Base-by-base conservation (phyloP, 805 yeast genomes). In the Kockiozyma suomiensis region DNA sequence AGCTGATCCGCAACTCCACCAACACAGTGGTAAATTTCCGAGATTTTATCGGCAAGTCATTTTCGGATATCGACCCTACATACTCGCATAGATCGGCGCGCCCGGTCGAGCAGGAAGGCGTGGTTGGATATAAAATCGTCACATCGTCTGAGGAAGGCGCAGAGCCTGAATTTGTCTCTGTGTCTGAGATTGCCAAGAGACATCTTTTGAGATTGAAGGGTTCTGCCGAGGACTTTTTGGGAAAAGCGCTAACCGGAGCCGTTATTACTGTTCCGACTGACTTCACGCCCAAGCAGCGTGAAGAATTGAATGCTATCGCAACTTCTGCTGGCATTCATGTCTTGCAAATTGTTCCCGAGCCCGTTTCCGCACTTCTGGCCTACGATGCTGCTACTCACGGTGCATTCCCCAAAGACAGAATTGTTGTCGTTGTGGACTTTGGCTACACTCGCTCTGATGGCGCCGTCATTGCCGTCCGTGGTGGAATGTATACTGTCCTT, bases 401-500 rank as follows among this genome's bases (percentile, higher is more conserved):
- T 17, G 65, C 67, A 17, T 54, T 59, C 49, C 56, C 70, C 19
- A 76, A 83, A 67, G 96, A 90, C 76, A 87, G 87, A 79, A 76
- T 89, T 61, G 86, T 86, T 71, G 96, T 90, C 51, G 97, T 94
- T 68, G 96, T 96, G 56, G 99, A 94, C 76, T 89, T 94, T 70
- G 99, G 99, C 74, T 97, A 97, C 72, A 82, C 91, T 69, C 84
- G 98, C 77, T 86, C 96, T 43, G 98, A 94, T 73, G 97, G 92
- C 64, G 97, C 98, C 61, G 92, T 94, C 53, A 79, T 94, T 70
- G 85, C 97, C 42, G 88, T 87, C 55, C 86, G 97, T 79, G 97
- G 97, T 66, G 99, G 99, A 70, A 83, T 94, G 68, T 81, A 89
- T 77, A 93, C 99, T 57, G 80, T 90, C 49, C 80, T 94, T 69